Evolutionary conservation across 192 early-diverging fungal genomes (phyloP), one percentile per base, ranked within the genome.

Genomic region (Pilobolus umbonatus): DNA sequence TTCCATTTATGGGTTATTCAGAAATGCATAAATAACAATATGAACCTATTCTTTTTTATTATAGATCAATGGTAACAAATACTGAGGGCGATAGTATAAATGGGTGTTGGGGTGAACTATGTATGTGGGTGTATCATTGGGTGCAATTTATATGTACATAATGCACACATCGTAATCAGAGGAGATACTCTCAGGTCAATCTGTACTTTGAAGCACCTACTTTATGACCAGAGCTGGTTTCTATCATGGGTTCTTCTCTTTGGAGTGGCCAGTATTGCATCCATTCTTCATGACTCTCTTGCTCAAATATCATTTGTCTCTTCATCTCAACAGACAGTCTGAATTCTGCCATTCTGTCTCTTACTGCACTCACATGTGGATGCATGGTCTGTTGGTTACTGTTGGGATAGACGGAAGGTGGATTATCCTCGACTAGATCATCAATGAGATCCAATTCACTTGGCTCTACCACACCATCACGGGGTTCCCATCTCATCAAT

Each of bases 131-230:
- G n/a, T n/a, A n/a, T n/a, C n/a, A n/a, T n/a, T n/a, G n/a, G n/a
- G n/a, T n/a, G n/a, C n/a, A n/a, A n/a, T n/a, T n/a, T n/a, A n/a
- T n/a, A n/a, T n/a, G n/a, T n/a, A n/a, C n/a, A n/a, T n/a, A n/a
- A n/a, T n/a, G n/a, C n/a, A n/a, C n/a, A n/a, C n/a, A n/a, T n/a
- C n/a, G n/a, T n/a, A n/a, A n/a, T n/a, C n/a, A n/a, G n/a, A n/a
- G n/a, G n/a, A n/a, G n/a, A n/a, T n/a, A n/a, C n/a, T n/a, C n/a
- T n/a, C n/a, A n/a, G n/a, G n/a, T n/a, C n/a, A n/a, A n/a, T n/a
- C n/a, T n/a, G 19, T 52, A 52, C 15, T 52, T 52, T 52, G 29
- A 52, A 52, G 50, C 26, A 3, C 28, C 26, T 29, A 52, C 51
- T 34, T 53, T 49, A 25, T 49, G 47, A 7, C 47, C 26, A 5